Percentiles rank a stretch among this genome's conserved stretches.
Conservation (phyloP, 495 filamentous ascomycete species). For the Lasiosphaeria ovina region DNA sequence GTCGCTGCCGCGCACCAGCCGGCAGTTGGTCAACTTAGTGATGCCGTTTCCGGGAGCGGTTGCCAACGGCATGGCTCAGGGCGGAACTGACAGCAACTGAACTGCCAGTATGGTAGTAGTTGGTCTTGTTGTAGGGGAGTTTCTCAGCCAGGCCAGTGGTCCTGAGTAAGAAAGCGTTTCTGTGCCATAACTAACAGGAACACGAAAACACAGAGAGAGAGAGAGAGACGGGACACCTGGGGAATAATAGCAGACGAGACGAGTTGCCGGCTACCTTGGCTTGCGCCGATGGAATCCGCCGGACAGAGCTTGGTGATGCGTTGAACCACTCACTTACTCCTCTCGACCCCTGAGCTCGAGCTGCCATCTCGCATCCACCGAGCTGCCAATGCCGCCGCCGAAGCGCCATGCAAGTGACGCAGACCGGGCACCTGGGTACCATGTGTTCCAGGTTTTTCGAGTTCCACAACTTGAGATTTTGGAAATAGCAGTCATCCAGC, state of each 20-base stretch:
- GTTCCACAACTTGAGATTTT: no score
- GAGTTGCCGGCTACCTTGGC: background rate
- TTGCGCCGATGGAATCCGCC: background rate
- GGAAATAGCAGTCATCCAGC: no score
- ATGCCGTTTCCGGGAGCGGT: conserved; percentile 45
- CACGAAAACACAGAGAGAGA: background rate
- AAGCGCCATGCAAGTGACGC: background rate
- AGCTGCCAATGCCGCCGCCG: background rate
- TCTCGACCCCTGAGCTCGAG: background rate
- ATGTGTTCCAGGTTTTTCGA: background rate
- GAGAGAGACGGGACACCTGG: background rate
- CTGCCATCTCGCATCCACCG: background rate
- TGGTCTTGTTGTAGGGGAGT: background rate
- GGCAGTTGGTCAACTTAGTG: conserved; percentile 82
- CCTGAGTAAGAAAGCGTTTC: background rate
- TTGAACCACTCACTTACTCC: no score
- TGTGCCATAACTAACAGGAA: background rate
- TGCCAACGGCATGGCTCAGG: conserved; percentile 7
- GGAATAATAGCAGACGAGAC: background rate
- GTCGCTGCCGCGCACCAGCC: conserved; percentile 59
- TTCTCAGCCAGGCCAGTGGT: background rate
- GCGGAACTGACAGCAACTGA: background rate
- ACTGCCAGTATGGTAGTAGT: background rate
- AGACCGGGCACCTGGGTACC: conserved; percentile 3
- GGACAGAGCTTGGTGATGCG: no score